Conservation (phyloP, 1,139 yeast species). For the Taphrina confusa region DNA sequence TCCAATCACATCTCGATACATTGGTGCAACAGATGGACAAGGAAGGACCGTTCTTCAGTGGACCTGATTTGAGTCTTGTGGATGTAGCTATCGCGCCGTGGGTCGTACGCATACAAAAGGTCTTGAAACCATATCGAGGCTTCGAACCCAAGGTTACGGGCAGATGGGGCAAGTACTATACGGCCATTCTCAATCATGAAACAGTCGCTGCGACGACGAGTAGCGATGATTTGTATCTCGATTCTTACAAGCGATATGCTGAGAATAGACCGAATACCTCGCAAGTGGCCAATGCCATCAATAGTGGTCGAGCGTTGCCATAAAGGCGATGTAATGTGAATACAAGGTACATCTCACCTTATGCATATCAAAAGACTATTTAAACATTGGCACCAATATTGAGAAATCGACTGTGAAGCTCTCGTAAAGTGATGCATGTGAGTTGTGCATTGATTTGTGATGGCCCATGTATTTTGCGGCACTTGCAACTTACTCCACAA, state of each 20-base stretch:
- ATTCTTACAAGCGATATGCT: slow-evolving; percentile 33
- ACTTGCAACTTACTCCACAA: too few species aligned
- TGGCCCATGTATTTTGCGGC: too few species aligned
- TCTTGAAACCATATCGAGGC: slow-evolving; percentile 34
- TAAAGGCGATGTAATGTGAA: too few species aligned
- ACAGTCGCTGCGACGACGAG: slow-evolving; percentile 29
- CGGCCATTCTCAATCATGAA: slow-evolving; percentile 10
- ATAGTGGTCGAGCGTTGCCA: slow-evolving; percentile 29
- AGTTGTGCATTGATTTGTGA: too few species aligned
- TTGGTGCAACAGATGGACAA: slow-evolving; percentile 7
- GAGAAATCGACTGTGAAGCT: too few species aligned
- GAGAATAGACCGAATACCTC: slow-evolving; percentile 34
- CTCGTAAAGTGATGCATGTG: too few species aligned
- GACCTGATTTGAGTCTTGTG: slow-evolving; percentile 8
- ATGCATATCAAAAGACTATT: too few species aligned
- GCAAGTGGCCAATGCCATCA: slow-evolving; percentile 35
- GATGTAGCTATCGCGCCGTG: slow-evolving; percentile 33
- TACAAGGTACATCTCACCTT: too few species aligned
- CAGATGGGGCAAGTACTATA: slow-evolving; percentile 16
- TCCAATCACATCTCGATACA: slow-evolving; percentile 13
- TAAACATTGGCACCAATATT: too few species aligned
- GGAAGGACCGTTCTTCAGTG: slow-evolving; percentile 32
- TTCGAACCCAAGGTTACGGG: slow-evolving; percentile 15
- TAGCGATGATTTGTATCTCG: slow-evolving; percentile 30
- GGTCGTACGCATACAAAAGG: slow-evolving; percentile 29